Evolutionary conservation across 1,139 yeast genomes (phyloP), one percentile per base, ranked within the genome.

Genomic region (Scheffersomyces insectosa): DNA sequence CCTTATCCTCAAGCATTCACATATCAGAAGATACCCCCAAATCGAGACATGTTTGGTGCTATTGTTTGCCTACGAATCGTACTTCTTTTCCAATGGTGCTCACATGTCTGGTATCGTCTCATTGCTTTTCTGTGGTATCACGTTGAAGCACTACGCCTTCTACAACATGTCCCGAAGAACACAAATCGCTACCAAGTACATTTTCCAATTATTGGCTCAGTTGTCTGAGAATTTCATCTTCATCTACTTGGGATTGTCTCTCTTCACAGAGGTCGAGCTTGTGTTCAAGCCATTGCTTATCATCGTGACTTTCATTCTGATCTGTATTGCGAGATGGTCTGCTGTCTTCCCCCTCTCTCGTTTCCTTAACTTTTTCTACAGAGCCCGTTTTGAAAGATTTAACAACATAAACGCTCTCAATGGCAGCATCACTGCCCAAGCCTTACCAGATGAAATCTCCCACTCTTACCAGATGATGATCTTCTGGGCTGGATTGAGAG

Each of bases 51-150:
- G 99, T 63, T 66, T 95, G 49, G 96, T 95, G 23, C 70, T 93
- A 40, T 70, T 95, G 51, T 85, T 91, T 63, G 97, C 99, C 7
- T 95, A 95, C 62, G 96, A 91, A 54, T 88, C 98, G 0, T 95
- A 95, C 63, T 95, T 95, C 72, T 93, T 95, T 66, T 91, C 98
- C 39, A 95, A 93, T 61, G 99, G 99, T 36, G 95, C 99, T 54
- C 99, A 95, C 63, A 93, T 93, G 99, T 90, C 97, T 5, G 99
- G 99, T 39, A 95, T 93, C 55, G 99, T 95, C 6, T 89, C 97
- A 1, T 74, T 95, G 50, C 70, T 95, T 51, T 95, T 95, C 68
- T 93, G 98, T 63, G 99, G 99, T 42, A 91, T 95, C 49, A 93
- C 99, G 3, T 72, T 95, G 60, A 93, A 93, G 64, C 99, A 95